Base-by-base conservation (phyloP, 1,284 basidiomycete genomes). In the Anthracocystis setariae region DNA sequence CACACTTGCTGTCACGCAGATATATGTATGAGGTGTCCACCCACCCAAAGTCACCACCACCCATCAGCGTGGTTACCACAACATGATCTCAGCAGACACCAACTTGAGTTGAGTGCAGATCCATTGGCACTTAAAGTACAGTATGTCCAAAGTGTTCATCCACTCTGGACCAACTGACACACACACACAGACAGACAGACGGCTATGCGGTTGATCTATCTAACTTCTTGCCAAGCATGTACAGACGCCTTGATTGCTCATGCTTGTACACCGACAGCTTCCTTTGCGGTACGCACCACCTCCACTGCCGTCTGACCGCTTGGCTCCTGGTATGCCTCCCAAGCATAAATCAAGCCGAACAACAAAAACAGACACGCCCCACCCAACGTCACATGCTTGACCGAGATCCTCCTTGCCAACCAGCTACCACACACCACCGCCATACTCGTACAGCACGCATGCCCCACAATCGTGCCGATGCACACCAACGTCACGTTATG, bases 391-490 rank as follows among this genome's bases (percentile, higher is more conserved):
- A 97, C 93, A 50, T 73, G 69, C 21, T 55, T 57, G 10, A 73
- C 69, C 29, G 59, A 63, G 29, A 73, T 73, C 46, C 53, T 56
- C 3, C 21, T 67, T 4, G 69, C 94, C 32, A 97, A 85, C 83
- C 91, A 95, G 18, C 92, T 88, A 2, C 95, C 95, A 1, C 91
- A 93, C 21, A 95, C 85, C 44, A 98, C 93, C 1, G 94, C 95
- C 0, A 94, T 85, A 5, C 89, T 88, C 0, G 95, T 98, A 84
- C 95, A 98, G 61, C 89, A 87, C 1, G 88, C 87, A 83, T 98
- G 95, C 0, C 95, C 95, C 2, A 93, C 77, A 27, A 96, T 88
- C 0, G 95, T 98, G 2, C 95, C 95, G 12, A 94, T 79, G 0
- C 92, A 90, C 37, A 98, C 92, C 38, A 97, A 87, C 74, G 88